Evolutionary conservation across 352 stramenopile genomes (phyloP).

Genomic region (Pythium volutum): DNA sequence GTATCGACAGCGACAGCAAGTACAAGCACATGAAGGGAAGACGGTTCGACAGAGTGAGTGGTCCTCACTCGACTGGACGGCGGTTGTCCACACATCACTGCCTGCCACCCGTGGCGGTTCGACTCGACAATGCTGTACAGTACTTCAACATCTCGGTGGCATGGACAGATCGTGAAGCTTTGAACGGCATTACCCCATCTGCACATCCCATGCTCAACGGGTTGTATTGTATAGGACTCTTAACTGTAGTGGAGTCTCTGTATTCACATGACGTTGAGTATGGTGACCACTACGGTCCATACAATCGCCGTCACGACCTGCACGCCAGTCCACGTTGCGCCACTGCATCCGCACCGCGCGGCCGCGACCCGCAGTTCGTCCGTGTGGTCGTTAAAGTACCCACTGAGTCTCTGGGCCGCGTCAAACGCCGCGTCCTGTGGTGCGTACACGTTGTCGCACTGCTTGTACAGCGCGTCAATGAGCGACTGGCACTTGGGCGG

Average conservation of each 20-base stretch:
- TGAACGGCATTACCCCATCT: too few relatives aligned
- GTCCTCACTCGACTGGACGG: too few relatives aligned
- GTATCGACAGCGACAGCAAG: too few relatives aligned
- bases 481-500: slow-evolving; percentile 68
- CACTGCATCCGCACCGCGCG: slow-evolving; percentile 56
- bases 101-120: too few relatives aligned
- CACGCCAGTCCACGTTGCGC: background rate
- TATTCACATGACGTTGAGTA: background rate
- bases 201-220: too few relatives aligned
- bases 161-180: too few relatives aligned
- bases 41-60: too few relatives aligned
- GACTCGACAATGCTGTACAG: too few relatives aligned
- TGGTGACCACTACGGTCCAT: background rate
- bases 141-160: too few relatives aligned
- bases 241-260: background rate
- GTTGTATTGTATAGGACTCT: too few relatives aligned
- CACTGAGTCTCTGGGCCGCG: slow-evolving; percentile 43
- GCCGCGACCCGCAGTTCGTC: slow-evolving; percentile 46
- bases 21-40: too few relatives aligned
- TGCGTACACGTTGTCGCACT: slow-evolving; percentile 61
- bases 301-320: background rate
- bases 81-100: too few relatives aligned
- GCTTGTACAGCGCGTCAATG: slow-evolving; percentile 62
- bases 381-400: slow-evolving; percentile 68
- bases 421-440: slow-evolving; percentile 66